Evolutionary conservation across 768 basidiomycete genomes (phyloP).

Genomic region (Termitomyces sp.): DNA sequence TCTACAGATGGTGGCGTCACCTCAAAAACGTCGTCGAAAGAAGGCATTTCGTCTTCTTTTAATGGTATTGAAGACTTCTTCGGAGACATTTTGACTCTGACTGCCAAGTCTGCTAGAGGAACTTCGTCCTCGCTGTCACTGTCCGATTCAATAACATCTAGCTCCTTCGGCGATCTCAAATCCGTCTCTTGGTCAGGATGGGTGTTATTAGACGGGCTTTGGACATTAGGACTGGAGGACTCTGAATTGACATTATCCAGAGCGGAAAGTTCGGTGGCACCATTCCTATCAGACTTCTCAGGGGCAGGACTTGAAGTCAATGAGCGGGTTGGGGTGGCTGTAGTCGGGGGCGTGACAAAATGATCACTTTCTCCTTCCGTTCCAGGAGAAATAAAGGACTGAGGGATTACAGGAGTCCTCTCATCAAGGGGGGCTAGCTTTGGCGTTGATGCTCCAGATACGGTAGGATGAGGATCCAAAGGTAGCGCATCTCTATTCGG

Average conservation of each 20-base stretch:
- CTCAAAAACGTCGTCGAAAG: slow-evolving; percentile 60
- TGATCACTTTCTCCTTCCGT: slow-evolving; percentile 42
- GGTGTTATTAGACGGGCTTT: slow-evolving; percentile 8
- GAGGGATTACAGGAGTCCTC: slow-evolving; percentile 3
- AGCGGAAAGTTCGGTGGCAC: slow-evolving; percentile 22
- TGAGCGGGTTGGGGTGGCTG: slow-evolving; percentile 21
- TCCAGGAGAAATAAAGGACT: slow-evolving; percentile 12
- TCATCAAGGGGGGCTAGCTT: slow-evolving; percentile 15
- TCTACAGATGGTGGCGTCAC: slow-evolving; percentile 20
- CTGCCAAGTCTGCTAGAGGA: slow-evolving; percentile 29
- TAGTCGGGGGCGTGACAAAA: slow-evolving; percentile 59
- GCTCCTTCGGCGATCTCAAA: slow-evolving; percentile 48
- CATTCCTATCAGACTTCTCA: slow-evolving; percentile 9
- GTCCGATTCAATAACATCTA: slow-evolving; percentile 51
- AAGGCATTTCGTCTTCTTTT: slow-evolving; percentile 5
- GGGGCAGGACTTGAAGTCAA: slow-evolving; percentile 13
- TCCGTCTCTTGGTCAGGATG: slow-evolving; percentile 39
- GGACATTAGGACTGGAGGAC: slow-evolving; percentile 34
- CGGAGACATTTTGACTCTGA: slow-evolving; percentile 20
- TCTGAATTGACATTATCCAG: slow-evolving; percentile 31
- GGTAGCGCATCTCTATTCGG: not conserved
- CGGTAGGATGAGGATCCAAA: not conserved
- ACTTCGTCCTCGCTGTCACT: slow-evolving; percentile 47
- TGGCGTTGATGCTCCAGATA: slow-evolving; percentile 9
- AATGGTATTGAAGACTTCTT: slow-evolving; percentile 13